phyloP scores from a whole-genome alignment of 805 yeast genomes.

The Lipomyces orientalis region DNA sequence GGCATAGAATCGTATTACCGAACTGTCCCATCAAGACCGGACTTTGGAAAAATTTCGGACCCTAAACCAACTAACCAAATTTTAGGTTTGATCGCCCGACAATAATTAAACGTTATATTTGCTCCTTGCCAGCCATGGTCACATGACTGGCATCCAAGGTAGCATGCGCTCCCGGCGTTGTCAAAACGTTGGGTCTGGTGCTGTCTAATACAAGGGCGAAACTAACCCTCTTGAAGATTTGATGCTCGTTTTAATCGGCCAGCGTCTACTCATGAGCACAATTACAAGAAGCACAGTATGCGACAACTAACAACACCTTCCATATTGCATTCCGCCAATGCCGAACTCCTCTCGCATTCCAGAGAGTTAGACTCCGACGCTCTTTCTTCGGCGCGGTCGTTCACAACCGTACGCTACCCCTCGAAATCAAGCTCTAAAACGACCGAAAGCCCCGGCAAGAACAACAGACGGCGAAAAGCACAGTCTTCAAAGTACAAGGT shows the following conservation, averaged over 20 bases:
- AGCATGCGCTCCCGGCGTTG: no score
- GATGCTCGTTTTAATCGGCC: no score
- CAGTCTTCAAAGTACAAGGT: conserved; percentile 23
- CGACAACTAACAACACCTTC: neutral
- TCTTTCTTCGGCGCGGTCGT: neutral
- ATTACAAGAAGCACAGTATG: no score
- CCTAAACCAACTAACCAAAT: neutral
- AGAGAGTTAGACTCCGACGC: neutral
- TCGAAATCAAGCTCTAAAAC: neutral
- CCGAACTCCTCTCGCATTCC: neutral
- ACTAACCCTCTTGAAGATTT: no score
- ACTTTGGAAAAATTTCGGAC: neutral
- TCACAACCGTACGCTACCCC: neutral
- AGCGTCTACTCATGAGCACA: no score
- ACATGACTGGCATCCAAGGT: no score
- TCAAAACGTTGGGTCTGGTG: no score
- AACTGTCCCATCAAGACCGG: neutral
- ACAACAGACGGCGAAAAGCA: conserved; percentile 22
- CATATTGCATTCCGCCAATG: neutral
- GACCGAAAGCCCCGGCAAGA: neutral
- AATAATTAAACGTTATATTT: no score
- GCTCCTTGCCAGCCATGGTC: no score
- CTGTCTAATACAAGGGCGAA: no score
- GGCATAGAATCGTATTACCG: neutral
- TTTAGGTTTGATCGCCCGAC: no score